phyloP scores from a whole-genome alignment of 108 stramenopile species.

The Cyclotella choctawhatcheeana region DNA sequence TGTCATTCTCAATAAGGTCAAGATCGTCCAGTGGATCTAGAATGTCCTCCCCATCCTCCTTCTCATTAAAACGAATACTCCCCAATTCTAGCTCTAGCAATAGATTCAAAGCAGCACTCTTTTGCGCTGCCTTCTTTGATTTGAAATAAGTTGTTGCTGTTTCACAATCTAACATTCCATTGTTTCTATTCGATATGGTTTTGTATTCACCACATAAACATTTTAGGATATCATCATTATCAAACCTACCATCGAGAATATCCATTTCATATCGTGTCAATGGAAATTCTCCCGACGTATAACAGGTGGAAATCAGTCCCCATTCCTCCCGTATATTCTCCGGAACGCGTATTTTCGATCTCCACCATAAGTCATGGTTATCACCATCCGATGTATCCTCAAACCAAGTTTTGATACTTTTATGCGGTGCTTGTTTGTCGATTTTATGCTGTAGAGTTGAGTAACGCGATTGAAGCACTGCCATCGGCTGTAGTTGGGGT shows the following conservation, averaged over 20 bases:
- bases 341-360: constrained; percentile 5
- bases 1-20: too few species aligned
- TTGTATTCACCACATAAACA: constrained; percentile 19
- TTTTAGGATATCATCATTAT: background rate
- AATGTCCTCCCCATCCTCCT: too few species aligned
- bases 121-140: constrained; percentile 30
- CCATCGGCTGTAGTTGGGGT: constrained; percentile 1
- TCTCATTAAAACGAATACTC: too few species aligned
- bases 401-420: constrained; percentile 32
- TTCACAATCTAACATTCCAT: background rate
- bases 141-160: constrained; percentile 27
- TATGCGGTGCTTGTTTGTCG: constrained; percentile 5
- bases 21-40: too few species aligned
- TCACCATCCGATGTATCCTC: background rate
- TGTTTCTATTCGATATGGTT: background rate
- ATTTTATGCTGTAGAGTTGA: constrained; percentile 6
- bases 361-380: constrained; percentile 21
- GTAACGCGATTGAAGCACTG: constrained; percentile 13
- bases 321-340: constrained; percentile 2
- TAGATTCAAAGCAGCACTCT: constrained; percentile 33
- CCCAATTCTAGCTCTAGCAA: constrained; percentile 1
- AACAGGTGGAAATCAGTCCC: constrained; percentile 15
- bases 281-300: constrained; percentile 11
- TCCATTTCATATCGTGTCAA: constrained; percentile 2
- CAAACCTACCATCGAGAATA: background rate